A percentile compares a stretch with the other conserved stretches of the same genome.
phyloP scores from a whole-genome alignment of 2,329 filamentous ascomycete genomes.

The Gnomoniopsis sp. region DNA sequence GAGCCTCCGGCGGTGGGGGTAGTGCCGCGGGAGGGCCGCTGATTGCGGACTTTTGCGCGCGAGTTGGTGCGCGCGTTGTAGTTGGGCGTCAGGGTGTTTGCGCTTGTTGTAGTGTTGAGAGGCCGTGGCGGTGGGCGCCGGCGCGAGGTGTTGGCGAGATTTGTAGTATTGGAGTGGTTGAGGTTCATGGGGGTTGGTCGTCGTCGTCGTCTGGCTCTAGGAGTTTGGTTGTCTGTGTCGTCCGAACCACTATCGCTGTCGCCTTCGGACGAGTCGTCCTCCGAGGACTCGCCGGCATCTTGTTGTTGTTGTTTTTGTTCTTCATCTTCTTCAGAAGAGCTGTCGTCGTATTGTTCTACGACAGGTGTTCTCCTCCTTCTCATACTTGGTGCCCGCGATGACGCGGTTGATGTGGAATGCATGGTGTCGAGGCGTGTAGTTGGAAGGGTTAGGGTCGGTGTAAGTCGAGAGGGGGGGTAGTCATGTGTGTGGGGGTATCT shows the following conservation, averaged over 20 bases:
- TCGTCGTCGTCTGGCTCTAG: neutral
- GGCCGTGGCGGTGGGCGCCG: neutral
- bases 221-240: neutral
- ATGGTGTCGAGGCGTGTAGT: neutral
- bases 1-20: neutral
- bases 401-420: conserved; percentile 10
- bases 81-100: neutral
- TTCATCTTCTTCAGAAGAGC: neutral
- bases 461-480: neutral
- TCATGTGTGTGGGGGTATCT: neutral
- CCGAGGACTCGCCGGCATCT: neutral
- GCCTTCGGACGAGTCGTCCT: neutral
- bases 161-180: neutral
- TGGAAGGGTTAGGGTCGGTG: conserved; percentile 4
- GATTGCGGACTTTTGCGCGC: neutral
- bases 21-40: neutral
- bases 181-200: neutral
- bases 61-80: neutral
- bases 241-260: neutral
- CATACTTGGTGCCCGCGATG: neutral
- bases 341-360: neutral
- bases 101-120: neutral
- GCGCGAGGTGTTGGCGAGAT: neutral
- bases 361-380: conserved; percentile 4
- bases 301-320: too few relatives aligned